Percentiles rank a stretch among this genome's conserved stretches.
Evolutionary conservation across 192 early-diverging fungal species (phyloP).

Genomic region (Dissophora globulifera): DNA sequence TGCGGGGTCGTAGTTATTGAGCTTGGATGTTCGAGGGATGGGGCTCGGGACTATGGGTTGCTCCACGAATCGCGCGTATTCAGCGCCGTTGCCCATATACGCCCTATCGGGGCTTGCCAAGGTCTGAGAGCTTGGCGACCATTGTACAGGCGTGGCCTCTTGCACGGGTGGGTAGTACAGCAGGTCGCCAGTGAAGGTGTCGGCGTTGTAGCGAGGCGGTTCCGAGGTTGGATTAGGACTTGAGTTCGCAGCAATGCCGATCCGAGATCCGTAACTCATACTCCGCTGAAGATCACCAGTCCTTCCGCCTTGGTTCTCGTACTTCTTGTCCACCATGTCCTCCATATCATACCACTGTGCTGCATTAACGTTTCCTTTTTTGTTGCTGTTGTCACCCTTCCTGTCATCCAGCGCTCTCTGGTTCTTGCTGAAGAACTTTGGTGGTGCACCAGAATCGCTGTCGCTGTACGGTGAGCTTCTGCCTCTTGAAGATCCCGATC

Average conservation of each 20-base stretch:
- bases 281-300: slow-evolving; percentile 6
- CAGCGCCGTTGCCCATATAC: slow-evolving; percentile 1
- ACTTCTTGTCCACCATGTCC: slow-evolving; percentile 41
- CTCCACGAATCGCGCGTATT: slow-evolving; percentile 19
- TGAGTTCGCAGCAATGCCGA: slow-evolving; percentile 1
- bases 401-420: background rate
- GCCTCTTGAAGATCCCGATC: slow-evolving; percentile 11
- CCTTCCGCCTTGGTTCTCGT: slow-evolving; percentile 11
- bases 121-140: slow-evolving; percentile 16
- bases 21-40: slow-evolving; percentile 26
- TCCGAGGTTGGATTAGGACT: slow-evolving; percentile 22
- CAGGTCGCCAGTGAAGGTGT: background rate
- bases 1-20: slow-evolving; percentile 5
- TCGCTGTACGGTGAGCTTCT: slow-evolving; percentile 22
- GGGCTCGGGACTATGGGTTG: slow-evolving; percentile 22
- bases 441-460: background rate
- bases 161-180: slow-evolving; percentile 16
- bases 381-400: slow-evolving; percentile 5
- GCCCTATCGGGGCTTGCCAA: slow-evolving; percentile 3
- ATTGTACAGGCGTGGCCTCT: slow-evolving; percentile 15
- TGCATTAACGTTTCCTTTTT: slow-evolving; percentile 16
- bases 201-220: slow-evolving; percentile 17
- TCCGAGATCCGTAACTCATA: slow-evolving; percentile 14
- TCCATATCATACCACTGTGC: slow-evolving; percentile 51
- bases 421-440: background rate